These are phyloP conservation scores for Arxiozyma slooffiae DNA, from an alignment of 1,139 yeast species.

Conservation along the genomic window DNA sequence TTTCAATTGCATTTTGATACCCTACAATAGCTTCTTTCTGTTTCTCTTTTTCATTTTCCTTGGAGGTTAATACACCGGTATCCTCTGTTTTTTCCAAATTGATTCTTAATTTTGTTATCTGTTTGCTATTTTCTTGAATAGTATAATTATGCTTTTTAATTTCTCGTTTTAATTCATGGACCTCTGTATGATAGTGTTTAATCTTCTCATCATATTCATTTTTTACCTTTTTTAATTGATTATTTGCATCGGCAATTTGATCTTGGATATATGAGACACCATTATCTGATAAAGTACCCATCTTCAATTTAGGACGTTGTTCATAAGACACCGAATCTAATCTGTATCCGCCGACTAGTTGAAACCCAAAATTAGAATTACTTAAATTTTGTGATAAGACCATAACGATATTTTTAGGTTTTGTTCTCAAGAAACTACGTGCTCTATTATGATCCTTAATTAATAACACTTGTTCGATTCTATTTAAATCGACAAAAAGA, in stretches of 20 bases:
- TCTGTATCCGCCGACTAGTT: slow-evolving; percentile 39
- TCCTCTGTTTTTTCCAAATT: slow-evolving; percentile 32
- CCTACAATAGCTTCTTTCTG: slow-evolving; percentile 25
- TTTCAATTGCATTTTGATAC: slow-evolving; percentile 22
- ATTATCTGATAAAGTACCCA: slow-evolving; percentile 18
- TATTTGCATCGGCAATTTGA: slow-evolving; percentile 20
- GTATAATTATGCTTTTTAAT: slow-evolving; percentile 7
- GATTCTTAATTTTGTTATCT: slow-evolving; percentile 18
- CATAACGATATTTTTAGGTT: slow-evolving; percentile 37
- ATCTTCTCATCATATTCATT: slow-evolving; percentile 13
- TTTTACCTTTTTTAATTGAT: slow-evolving; percentile 15
- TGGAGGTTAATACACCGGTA: slow-evolving; percentile 33
- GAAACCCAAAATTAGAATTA: slow-evolving; percentile 39
- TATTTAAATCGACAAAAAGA: slow-evolving; percentile 54
- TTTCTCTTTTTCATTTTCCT: slow-evolving; percentile 24
- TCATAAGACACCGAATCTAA: slow-evolving; percentile 50
- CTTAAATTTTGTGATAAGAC: slow-evolving; percentile 37
- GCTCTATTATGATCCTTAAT: slow-evolving; percentile 46
- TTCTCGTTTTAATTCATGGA: slow-evolving; percentile 9
- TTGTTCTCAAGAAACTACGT: slow-evolving; percentile 34
- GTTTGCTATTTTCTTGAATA: slow-evolving; percentile 13
- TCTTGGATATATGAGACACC: slow-evolving; percentile 21
- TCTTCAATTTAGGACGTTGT: slow-evolving; percentile 17
- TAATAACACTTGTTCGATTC: slow-evolving; percentile 51
- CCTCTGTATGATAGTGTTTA: slow-evolving; percentile 8